Conservation (phyloP, 2,329 filamentous ascomycete genomes). For the Colletotrichum lindemuthianum region DNA sequence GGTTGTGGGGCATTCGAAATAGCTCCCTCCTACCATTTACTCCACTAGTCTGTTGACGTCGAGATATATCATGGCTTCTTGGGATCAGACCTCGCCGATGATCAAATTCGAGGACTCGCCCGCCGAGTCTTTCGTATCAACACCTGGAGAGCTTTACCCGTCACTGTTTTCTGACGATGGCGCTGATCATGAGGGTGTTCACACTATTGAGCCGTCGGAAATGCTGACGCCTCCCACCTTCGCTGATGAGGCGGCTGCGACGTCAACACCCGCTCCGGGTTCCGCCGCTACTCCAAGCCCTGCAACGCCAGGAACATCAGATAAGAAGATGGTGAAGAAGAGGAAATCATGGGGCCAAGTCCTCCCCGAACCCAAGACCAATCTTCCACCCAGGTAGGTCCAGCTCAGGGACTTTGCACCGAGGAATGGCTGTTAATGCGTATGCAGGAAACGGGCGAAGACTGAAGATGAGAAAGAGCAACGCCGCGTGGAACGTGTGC, state of each 20-base stretch:
- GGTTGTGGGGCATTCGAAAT: too few relatives aligned
- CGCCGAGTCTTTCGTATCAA: constrained; percentile 63
- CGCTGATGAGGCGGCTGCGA: too few relatives aligned
- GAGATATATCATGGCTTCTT: constrained; percentile 58
- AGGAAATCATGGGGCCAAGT: constrained; percentile 99
- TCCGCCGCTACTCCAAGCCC: background rate
- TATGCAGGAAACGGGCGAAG: constrained; percentile 92
- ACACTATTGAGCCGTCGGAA: constrained; percentile 57
- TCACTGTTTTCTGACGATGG: constrained; percentile 59
- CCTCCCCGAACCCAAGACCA: constrained; percentile 95
- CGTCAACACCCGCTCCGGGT: constrained; percentile 33
- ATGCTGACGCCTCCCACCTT: constrained; percentile 60
- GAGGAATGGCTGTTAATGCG: background rate
- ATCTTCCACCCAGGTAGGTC: constrained; percentile 86
- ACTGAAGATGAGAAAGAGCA: constrained; percentile 99
- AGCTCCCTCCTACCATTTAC: too few relatives aligned
- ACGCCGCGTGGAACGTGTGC: constrained; percentile 94
- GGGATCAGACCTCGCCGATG: constrained; percentile 52
- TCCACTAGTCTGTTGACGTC: too few relatives aligned
- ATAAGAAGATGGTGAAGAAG: constrained; percentile 88
- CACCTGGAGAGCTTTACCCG: constrained; percentile 59
- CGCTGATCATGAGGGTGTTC: constrained; percentile 41
- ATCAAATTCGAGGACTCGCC: constrained; percentile 65
- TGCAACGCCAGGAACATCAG: constrained; percentile 42
- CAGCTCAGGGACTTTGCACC: background rate